Evolutionary conservation across 164 flowering plant species (phyloP).

Genomic region (Echeveria elegans): DNA sequence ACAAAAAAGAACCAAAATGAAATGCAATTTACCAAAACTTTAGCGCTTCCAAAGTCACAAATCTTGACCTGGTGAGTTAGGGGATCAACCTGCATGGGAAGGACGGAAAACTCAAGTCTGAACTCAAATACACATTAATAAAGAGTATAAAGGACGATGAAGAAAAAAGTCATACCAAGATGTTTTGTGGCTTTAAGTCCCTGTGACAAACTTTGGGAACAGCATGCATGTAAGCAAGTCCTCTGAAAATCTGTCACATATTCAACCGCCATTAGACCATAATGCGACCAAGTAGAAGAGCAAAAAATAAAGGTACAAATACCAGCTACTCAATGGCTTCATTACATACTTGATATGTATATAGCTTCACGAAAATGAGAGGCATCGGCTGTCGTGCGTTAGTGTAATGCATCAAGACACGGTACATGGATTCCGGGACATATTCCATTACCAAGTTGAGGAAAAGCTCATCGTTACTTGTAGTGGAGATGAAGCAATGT

Average conservation of each 20-base stretch:
- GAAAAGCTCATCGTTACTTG: slow-evolving; percentile 53
- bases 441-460: slow-evolving; percentile 66
- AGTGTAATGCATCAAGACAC: slow-evolving; percentile 49
- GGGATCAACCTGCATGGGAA: slow-evolving; percentile 31
- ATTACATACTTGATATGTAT: slow-evolving; percentile 49
- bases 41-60: slow-evolving; percentile 44
- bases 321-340: not conserved
- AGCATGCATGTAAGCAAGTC: slow-evolving; percentile 49
- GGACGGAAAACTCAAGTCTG: not conserved
- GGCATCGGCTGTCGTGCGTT: slow-evolving; percentile 56
- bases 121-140: not conserved
- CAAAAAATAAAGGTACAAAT: not conserved
- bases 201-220: slow-evolving; percentile 63
- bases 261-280: not conserved
- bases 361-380: slow-evolving; percentile 46
- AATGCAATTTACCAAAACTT: slow-evolving; percentile 24
- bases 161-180: slow-evolving; percentile 35
- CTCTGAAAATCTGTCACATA: slow-evolving; percentile 44
- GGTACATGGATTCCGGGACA: slow-evolving; percentile 56
- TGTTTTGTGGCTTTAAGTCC: slow-evolving; percentile 65
- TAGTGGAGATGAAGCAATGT: slow-evolving; percentile 65
- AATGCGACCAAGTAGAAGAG: not conserved
- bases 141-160: too few relatives aligned
- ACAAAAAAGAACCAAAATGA: not conserved
- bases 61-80: slow-evolving; percentile 38